A percentile compares a stretch with the other conserved stretches of the same genome.
Conservation (phyloP, 1,284 basidiomycete species). For the Cutaneotrichosporon curvatum region DNA sequence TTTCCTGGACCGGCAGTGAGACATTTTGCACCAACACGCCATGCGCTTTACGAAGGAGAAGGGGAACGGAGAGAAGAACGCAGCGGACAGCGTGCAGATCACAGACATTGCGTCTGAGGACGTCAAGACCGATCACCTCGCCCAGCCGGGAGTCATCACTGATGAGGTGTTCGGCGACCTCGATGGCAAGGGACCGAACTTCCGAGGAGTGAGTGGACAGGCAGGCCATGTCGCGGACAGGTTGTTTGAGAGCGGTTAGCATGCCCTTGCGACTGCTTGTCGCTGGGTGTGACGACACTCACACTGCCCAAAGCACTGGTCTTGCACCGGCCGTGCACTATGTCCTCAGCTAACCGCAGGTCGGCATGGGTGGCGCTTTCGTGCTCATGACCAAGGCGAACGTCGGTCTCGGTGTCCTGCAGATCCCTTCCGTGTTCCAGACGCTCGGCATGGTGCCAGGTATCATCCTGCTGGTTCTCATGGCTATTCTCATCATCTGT, state of each 20-base stretch:
- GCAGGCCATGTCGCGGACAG: background rate
- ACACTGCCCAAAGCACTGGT: background rate
- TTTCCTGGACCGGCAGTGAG: no score
- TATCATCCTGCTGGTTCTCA: slow-evolving; percentile 24
- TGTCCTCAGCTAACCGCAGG: background rate
- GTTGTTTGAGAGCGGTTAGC: no score
- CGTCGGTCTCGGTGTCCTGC: slow-evolving; percentile 31
- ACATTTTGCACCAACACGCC: no score
- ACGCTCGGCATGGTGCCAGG: slow-evolving; percentile 28
- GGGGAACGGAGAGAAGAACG: no score
- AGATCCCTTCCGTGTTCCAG: slow-evolving; percentile 29
- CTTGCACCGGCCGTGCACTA: background rate
- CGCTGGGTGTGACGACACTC: no score
- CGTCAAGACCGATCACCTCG: no score
- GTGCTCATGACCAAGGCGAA: slow-evolving; percentile 25
- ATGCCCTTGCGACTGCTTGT: no score
- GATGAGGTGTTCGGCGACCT: slow-evolving; percentile 28
- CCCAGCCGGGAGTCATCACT: background rate
- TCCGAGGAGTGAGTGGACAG: slow-evolving; percentile 18
- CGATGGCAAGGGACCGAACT: slow-evolving; percentile 21
- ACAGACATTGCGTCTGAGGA: no score
- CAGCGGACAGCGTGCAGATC: no score
- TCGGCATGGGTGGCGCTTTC: slow-evolving; percentile 12
- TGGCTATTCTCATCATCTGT: slow-evolving; percentile 35
- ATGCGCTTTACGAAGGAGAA: no score